Conservation (phyloP, 2,329 filamentous ascomycete genomes). For the Verticillium nonalfalfae region DNA sequence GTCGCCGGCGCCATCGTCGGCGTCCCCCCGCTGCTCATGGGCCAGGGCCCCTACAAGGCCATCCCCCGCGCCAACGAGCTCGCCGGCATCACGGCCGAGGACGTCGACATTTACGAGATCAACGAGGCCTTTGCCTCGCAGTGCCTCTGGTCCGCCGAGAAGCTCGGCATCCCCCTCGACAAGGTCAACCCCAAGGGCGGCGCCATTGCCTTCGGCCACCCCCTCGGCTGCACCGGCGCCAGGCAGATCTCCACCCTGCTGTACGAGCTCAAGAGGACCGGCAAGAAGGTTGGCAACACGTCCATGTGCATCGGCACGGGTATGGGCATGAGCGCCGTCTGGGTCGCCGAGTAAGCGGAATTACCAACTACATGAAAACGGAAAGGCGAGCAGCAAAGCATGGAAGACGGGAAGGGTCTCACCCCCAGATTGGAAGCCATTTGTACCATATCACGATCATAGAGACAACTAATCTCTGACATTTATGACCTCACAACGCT, state of each 20-base stretch:
- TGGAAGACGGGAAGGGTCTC: neutral
- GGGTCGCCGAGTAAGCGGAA: slow-evolving; percentile 74
- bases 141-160: slow-evolving; percentile 87
- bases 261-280: slow-evolving; percentile 80
- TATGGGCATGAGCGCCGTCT: slow-evolving; percentile 96
- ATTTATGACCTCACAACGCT: neutral
- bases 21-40: slow-evolving; percentile 91
- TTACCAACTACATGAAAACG: too few species aligned
- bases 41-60: slow-evolving; percentile 89
- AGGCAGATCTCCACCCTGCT: slow-evolving; percentile 89
- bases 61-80: slow-evolving; percentile 89
- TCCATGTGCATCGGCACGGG: slow-evolving; percentile 96
- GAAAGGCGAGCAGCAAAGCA: neutral
- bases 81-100: slow-evolving; percentile 77
- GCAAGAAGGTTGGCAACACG: slow-evolving; percentile 81
- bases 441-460: slow-evolving; percentile 1
- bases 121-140: slow-evolving; percentile 98
- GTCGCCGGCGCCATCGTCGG: slow-evolving; percentile 81
- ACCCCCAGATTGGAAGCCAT: neutral
- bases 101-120: slow-evolving; percentile 97
- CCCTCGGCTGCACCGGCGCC: slow-evolving; percentile 88
- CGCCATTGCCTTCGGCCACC: slow-evolving; percentile 93
- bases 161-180: slow-evolving; percentile 72
- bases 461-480: neutral
- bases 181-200: slow-evolving; percentile 98